These are phyloP conservation scores for Saxophila tyrrhenica DNA, from an alignment of 495 filamentous ascomycete species.

Conservation along the genomic window DNA sequence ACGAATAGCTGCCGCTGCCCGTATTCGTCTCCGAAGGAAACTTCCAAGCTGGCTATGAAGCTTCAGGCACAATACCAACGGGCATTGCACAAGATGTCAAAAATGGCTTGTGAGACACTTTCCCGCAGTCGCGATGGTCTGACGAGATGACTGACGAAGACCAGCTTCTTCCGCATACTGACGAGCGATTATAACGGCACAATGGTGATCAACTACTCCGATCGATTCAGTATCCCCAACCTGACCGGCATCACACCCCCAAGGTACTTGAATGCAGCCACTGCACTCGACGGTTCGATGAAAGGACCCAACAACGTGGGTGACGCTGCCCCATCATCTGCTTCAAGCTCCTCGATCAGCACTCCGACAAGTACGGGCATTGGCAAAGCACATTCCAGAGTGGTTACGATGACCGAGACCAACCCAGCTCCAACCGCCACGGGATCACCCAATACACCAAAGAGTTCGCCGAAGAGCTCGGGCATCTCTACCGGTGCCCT, in stretches of 20 bases:
- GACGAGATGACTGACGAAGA: background rate
- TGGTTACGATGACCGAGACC: background rate
- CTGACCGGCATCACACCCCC: conserved; percentile 54
- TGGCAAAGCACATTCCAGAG: background rate
- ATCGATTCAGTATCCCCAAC: conserved; percentile 51
- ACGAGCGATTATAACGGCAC: conserved; percentile 39
- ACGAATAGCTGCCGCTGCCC: background rate
- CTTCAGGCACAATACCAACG: background rate
- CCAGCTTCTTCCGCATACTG: conserved; percentile 56
- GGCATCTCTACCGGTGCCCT: background rate
- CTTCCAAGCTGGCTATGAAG: background rate
- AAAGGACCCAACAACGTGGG: background rate
- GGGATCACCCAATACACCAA: background rate
- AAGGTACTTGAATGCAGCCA: background rate
- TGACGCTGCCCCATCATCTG: background rate
- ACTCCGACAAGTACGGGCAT: background rate
- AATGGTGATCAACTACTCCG: conserved; percentile 45
- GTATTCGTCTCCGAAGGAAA: background rate
- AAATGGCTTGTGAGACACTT: background rate
- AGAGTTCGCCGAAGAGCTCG: background rate
- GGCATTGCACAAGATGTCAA: background rate
- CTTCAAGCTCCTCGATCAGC: background rate
- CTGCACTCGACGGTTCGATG: background rate
- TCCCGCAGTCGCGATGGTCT: background rate
- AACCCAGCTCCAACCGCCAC: background rate